Evolutionary conservation across 2,329 filamentous ascomycete species (phyloP).

Genomic region (Xylariaceae sp.): DNA sequence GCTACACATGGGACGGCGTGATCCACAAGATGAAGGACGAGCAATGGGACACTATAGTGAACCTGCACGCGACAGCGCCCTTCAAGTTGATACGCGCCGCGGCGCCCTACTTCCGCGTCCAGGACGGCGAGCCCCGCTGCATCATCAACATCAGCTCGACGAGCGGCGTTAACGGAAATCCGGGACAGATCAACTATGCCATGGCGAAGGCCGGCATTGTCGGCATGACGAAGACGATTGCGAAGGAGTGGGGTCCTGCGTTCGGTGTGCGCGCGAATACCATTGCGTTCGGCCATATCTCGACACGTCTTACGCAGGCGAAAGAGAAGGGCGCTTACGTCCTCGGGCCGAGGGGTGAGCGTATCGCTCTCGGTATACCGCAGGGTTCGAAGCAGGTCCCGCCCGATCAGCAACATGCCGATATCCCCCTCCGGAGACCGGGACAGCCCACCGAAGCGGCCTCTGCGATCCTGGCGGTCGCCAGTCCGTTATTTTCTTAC

Average conservation of each 20-base stretch:
- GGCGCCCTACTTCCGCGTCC: slow-evolving; percentile 81
- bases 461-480: slow-evolving; percentile 68
- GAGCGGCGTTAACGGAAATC: slow-evolving; percentile 77
- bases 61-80: slow-evolving; percentile 76
- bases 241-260: slow-evolving; percentile 82
- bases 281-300: slow-evolving; percentile 76
- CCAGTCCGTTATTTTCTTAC: slow-evolving; percentile 77
- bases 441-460: slow-evolving; percentile 79
- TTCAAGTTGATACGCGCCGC: slow-evolving; percentile 78
- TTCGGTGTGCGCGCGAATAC: slow-evolving; percentile 81
- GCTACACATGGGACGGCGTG: slow-evolving; percentile 89
- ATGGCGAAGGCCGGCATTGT: slow-evolving; percentile 78
- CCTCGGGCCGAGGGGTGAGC: slow-evolving; percentile 67
- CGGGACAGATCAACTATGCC: slow-evolving; percentile 86
- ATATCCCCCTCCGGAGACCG: slow-evolving; percentile 73
- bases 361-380: slow-evolving; percentile 70
- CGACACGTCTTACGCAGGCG: slow-evolving; percentile 72
- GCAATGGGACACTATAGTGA: slow-evolving; percentile 85
- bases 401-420: slow-evolving; percentile 46
- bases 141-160: slow-evolving; percentile 83
- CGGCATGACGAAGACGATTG: slow-evolving; percentile 82
- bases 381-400: slow-evolving; percentile 47
- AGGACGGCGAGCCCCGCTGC: slow-evolving; percentile 70
- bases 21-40: slow-evolving; percentile 90
- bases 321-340: slow-evolving; percentile 82